Conservation (phyloP, 495 filamentous ascomycete species). For the Xylaria grammica region DNA sequence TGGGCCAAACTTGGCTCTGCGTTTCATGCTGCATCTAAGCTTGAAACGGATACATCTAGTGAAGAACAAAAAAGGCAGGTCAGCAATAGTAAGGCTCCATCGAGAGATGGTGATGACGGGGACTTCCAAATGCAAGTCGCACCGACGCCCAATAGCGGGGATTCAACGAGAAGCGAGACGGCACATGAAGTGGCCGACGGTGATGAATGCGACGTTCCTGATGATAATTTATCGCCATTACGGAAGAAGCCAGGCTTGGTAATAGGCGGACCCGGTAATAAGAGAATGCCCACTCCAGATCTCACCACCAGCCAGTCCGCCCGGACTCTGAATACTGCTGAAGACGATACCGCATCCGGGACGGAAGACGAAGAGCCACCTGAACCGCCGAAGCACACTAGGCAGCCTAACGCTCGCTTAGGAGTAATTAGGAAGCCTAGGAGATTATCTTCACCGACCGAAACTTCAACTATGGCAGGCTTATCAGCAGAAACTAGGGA, state of each 20-base stretch:
- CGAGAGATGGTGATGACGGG: slow-evolving; percentile 41
- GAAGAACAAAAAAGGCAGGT: slow-evolving; percentile 9
- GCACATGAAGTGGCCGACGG: slow-evolving; percentile 27
- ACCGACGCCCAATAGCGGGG: slow-evolving; percentile 31
- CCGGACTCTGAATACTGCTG: slow-evolving; percentile 30
- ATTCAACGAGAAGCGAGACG: neutral
- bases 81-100: slow-evolving; percentile 7
- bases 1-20: slow-evolving; percentile 50
- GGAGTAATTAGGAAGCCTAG: slow-evolving; percentile 28
- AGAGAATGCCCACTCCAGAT: slow-evolving; percentile 19
- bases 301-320: slow-evolving; percentile 28
- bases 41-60: slow-evolving; percentile 12
- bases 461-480: slow-evolving; percentile 21
- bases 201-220: slow-evolving; percentile 24
- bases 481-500: slow-evolving; percentile 25
- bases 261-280: slow-evolving; percentile 39
- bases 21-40: slow-evolving; percentile 19
- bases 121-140: slow-evolving; percentile 60
- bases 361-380: slow-evolving; percentile 27
- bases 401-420: slow-evolving; percentile 18
- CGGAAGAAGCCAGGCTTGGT: slow-evolving; percentile 18
- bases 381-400: slow-evolving; percentile 14
- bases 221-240: slow-evolving; percentile 18
- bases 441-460: slow-evolving; percentile 23
- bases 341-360: slow-evolving; percentile 37